Base-by-base conservation (phyloP, 2,329 filamentous ascomycete species). In the Scedosporium minutisporum region DNA sequence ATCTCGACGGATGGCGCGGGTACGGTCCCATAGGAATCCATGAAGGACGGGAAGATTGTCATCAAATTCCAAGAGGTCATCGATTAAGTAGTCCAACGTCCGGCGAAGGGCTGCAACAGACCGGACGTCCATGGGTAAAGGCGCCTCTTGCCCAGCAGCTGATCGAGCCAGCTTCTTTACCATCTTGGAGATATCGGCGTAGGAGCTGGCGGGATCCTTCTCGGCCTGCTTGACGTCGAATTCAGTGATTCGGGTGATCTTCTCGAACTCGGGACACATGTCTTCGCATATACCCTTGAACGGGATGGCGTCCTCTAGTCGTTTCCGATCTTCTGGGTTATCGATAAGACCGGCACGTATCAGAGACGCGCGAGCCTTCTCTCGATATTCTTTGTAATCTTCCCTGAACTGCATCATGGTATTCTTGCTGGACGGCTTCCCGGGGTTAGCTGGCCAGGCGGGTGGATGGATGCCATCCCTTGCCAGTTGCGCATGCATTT, bases 201-300 rank as follows among this genome's bases (percentile, higher is more conserved):
- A 78, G 21, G 73, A 70, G 1, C 76, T 80, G 38, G 68, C 67
- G 1, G 73, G 66, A 62, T 78, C 76, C 67, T 83, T 86, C 68
- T 88, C 85, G 6, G 82, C 76, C 6, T 73, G 73, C 66, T 82
- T 80, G 23, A 86, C 78, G 64, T 87, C 83, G 67, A 79, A 76
- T 69, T 88, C 84, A 58, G 81, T 81, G 63, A 88, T 87, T 64
- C 86, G 79, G 59, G 78, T 82, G 41, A 87, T 80, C 70, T 82
- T 83, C 69, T 89, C 86, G 71, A 82, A 87, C 65, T 87, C 83
- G 4, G 86, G 86, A 65, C 86, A 89, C 86, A 88, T 88, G 27
- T 87, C 83, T 67, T 88, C 83, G 67, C 85, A 88, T 57, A 86
- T 87, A 14, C 86, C 86, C 69, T 85, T 85, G 69, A 89, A 89